These are phyloP conservation scores for Irpex sp. DNA, from an alignment of 1,284 basidiomycete species.

Conservation along the genomic window DNA sequence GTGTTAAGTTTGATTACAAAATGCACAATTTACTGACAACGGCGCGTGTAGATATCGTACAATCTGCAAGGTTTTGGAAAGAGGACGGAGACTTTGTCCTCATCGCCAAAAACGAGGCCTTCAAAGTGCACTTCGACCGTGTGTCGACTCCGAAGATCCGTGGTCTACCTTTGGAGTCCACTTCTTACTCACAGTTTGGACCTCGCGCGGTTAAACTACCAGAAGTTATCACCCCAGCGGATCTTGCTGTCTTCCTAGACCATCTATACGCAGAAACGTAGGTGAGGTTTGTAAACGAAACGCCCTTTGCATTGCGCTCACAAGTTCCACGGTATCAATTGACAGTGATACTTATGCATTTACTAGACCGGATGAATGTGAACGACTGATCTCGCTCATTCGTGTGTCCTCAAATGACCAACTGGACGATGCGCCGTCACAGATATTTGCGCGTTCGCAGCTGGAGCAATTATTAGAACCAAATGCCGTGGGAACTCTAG, in stretches of 20 bases:
- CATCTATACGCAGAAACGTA: slow-evolving; percentile 65
- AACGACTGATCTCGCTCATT: slow-evolving; percentile 46
- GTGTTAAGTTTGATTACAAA: background rate
- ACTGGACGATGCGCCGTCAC: slow-evolving; percentile 52
- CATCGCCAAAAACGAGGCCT: slow-evolving; percentile 37
- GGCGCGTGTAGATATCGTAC: background rate
- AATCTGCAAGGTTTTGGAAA: slow-evolving; percentile 48
- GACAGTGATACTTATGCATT: slow-evolving; percentile 8
- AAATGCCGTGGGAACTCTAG: slow-evolving; percentile 23
- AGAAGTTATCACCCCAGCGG: slow-evolving; percentile 29
- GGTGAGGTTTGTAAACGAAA: background rate
- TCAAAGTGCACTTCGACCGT: slow-evolving; percentile 51
- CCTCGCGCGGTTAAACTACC: slow-evolving; percentile 31
- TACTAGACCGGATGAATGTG: slow-evolving; percentile 41
- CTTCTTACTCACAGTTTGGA: background rate
- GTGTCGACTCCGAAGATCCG: slow-evolving; percentile 28
- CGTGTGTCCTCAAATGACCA: slow-evolving; percentile 50
- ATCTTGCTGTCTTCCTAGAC: slow-evolving; percentile 52
- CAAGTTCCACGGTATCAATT: too few relatives aligned
- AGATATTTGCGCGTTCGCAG: slow-evolving; percentile 37
- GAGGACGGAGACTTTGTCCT: slow-evolving; percentile 58
- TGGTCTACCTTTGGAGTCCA: slow-evolving; percentile 25
- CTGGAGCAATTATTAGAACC: slow-evolving; percentile 38
- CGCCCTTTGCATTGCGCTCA: too few relatives aligned
- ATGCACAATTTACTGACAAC: background rate